phyloP scores from a whole-genome alignment of 2,329 filamentous ascomycete species.

The Chrysoporthe deuterocubensis region DNA sequence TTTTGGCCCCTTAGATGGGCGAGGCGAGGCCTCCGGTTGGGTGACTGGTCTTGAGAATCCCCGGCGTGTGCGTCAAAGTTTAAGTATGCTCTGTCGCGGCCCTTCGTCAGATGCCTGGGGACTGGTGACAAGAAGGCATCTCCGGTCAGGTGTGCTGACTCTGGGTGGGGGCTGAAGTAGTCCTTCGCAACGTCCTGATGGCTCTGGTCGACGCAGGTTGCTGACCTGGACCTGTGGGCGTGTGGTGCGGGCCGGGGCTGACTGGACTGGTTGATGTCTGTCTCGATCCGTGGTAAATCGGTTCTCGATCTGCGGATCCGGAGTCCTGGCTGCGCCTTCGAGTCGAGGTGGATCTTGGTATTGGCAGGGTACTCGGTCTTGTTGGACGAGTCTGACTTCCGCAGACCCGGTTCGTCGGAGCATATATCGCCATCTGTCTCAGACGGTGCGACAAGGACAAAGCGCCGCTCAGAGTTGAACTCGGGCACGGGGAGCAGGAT shows the following conservation, averaged over 20 bases:
- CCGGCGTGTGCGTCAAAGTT: conserved; percentile 32
- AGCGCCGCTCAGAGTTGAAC: conserved; percentile 66
- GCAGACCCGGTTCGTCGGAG: conserved; percentile 15
- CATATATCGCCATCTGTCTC: conserved; percentile 29
- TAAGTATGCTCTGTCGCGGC: conserved; percentile 50
- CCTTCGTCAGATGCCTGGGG: conserved; percentile 45
- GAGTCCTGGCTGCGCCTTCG: conserved; percentile 32
- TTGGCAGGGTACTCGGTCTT: conserved; percentile 46
- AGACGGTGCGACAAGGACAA: conserved; percentile 57
- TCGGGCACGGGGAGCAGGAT: conserved; percentile 67
- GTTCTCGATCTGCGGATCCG: conserved; percentile 42
- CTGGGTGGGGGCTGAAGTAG: conserved; percentile 37
- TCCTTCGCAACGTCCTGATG: conserved; percentile 36
- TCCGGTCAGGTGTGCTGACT: conserved; percentile 34
- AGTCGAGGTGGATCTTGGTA: conserved; percentile 41
- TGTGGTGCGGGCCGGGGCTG: conserved; percentile 37
- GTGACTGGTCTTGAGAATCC: conserved; percentile 23
- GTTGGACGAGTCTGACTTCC: conserved; percentile 24
- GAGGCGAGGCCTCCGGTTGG: conserved; percentile 14
- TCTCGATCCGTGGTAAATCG: conserved; percentile 52
- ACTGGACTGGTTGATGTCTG: conserved; percentile 39
- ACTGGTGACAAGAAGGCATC: conserved; percentile 48
- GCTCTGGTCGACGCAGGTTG: conserved; percentile 34
- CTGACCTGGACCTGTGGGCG: conserved; percentile 40
- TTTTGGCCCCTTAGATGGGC: conserved; percentile 30